These are phyloP conservation scores for Linnemannia schmuckeri DNA, from an alignment of 192 early-diverging fungal genomes.

Conservation along the genomic window DNA sequence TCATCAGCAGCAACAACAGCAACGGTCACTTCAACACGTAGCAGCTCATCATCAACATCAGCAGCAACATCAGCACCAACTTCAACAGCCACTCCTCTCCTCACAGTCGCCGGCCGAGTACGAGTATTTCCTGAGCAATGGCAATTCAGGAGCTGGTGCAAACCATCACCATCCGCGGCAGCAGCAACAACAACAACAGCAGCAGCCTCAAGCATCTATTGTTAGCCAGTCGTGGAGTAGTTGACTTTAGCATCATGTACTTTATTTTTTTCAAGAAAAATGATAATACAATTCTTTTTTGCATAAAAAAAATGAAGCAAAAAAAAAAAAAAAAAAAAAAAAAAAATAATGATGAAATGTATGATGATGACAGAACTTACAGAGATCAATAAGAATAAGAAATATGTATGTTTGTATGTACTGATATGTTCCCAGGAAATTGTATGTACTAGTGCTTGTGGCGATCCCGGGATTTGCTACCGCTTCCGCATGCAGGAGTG, in stretches of 20 bases:
- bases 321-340: background rate
- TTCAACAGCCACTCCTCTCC: slow-evolving; percentile 10
- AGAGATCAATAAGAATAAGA: background rate
- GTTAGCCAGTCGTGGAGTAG: background rate
- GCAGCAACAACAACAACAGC: background rate
- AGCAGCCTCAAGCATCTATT: background rate
- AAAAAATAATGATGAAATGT: background rate
- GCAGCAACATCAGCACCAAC: slow-evolving; percentile 5
- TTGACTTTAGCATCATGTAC: background rate
- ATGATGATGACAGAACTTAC: background rate
- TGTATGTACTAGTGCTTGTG: background rate
- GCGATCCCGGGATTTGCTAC: background rate
- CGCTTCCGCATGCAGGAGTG: background rate
- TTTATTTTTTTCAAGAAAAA: slow-evolving; percentile 8
- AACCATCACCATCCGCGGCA: background rate
- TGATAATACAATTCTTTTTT: background rate
- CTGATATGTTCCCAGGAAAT: background rate
- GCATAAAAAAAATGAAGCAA: background rate
- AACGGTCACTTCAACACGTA: background rate
- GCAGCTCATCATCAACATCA: slow-evolving; percentile 1
- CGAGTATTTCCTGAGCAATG: slow-evolving; percentile 13
- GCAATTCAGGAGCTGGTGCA: background rate
- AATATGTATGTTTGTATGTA: background rate
- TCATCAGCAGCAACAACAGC: slow-evolving; percentile 7
- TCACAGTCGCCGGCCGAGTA: slow-evolving; percentile 29